Conservation (phyloP, 768 basidiomycete genomes). For the Suillus brevipes region DNA sequence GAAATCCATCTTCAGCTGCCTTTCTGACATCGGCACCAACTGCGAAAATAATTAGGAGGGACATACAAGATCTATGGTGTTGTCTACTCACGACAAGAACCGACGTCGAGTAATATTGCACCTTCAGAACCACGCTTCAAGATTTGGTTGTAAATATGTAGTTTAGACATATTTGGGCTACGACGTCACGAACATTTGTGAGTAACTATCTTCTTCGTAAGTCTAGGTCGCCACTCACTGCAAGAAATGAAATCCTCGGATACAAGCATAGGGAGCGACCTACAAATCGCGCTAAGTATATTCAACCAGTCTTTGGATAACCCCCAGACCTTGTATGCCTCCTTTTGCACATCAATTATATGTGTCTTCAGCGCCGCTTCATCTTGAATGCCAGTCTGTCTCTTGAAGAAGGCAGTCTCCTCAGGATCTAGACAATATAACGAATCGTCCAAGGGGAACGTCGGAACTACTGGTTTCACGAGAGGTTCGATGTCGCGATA, state of each 20-base stretch:
- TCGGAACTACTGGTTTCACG: not conserved
- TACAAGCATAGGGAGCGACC: constrained; percentile 1
- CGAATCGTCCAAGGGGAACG: not conserved
- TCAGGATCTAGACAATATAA: not conserved
- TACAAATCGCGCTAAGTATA: not conserved
- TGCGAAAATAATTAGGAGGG: not conserved
- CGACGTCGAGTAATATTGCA: constrained; percentile 41
- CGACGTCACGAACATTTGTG: not conserved
- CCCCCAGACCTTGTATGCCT: not conserved
- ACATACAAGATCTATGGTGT: not conserved
- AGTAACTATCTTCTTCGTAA: not conserved
- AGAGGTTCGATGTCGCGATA: not conserved
- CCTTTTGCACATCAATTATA: not conserved
- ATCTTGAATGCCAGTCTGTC: not conserved
- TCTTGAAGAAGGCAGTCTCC: not conserved
- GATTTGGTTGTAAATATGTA: not conserved
- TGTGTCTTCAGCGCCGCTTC: not conserved
- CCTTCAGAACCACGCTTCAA: constrained; percentile 9
- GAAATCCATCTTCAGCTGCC: constrained; percentile 39
- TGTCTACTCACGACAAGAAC: constrained; percentile 36
- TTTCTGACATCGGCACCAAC: constrained; percentile 37
- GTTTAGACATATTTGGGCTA: not conserved
- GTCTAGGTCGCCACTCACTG: not conserved
- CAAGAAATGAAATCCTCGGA: not conserved
- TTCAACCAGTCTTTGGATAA: not conserved